Conservation (phyloP, 768 basidiomycete species). For the Coprinopsis cinerea region DNA sequence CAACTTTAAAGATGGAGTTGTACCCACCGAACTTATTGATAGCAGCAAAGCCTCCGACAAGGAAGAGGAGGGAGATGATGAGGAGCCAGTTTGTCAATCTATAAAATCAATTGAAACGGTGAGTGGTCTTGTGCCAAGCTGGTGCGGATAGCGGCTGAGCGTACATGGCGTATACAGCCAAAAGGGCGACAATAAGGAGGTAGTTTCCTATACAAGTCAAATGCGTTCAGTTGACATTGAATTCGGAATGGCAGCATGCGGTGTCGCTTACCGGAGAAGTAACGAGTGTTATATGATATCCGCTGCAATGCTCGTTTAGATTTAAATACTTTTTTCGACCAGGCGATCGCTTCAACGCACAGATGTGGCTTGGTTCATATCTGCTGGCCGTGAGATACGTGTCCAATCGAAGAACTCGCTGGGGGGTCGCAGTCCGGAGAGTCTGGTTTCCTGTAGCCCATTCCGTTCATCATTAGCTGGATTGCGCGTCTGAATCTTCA, state of each 20-base stretch:
- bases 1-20: background rate
- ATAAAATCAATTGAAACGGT: background rate
- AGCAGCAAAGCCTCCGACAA: constrained; percentile 84
- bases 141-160: constrained; percentile 10
- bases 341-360: constrained; percentile 35
- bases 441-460: constrained; percentile 72
- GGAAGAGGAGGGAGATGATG: constrained; percentile 78
- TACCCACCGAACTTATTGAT: constrained; percentile 85
- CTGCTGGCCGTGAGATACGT: constrained; percentile 77
- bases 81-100: constrained; percentile 82
- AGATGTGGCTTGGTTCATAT: constrained; percentile 72
- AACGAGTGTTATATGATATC: constrained; percentile 91
- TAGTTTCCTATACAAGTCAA: constrained; percentile 65
- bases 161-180: constrained; percentile 86
- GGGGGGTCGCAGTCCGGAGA: constrained; percentile 68
- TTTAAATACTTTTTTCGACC: constrained; percentile 1
- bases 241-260: background rate
- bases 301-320: constrained; percentile 41
- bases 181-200: constrained; percentile 63
- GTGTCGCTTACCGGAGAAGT: constrained; percentile 62
- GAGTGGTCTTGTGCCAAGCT: background rate
- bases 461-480: constrained; percentile 2
- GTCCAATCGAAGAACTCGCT: constrained; percentile 81
- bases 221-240: constrained; percentile 6
- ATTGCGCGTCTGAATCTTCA: background rate